Evolutionary conservation across 2,329 filamentous ascomycete genomes (phyloP).

Genomic region (Fusarium verrucosum): DNA sequence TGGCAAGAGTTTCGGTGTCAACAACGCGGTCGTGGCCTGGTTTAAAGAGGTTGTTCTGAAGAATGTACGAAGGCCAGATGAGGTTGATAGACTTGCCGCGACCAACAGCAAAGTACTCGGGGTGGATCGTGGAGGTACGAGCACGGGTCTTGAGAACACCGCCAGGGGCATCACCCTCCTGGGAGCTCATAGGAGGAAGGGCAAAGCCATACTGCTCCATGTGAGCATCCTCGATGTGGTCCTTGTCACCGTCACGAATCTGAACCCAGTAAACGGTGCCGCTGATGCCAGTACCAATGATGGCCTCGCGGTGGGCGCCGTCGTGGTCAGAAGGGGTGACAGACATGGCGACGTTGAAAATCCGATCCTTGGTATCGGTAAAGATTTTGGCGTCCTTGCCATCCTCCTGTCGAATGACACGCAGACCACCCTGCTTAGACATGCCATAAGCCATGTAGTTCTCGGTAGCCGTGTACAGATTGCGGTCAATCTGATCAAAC

Average conservation of each 20-base stretch:
- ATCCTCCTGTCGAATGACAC: slow-evolving; percentile 93
- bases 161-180: slow-evolving; percentile 90
- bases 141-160: slow-evolving; percentile 96
- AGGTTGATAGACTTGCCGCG: slow-evolving; percentile 96
- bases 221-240: slow-evolving; percentile 79
- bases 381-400: slow-evolving; percentile 93
- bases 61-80: slow-evolving; percentile 73
- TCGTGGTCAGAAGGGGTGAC: slow-evolving; percentile 67
- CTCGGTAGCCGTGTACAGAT: slow-evolving; percentile 86
- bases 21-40: slow-evolving; percentile 73
- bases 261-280: slow-evolving; percentile 97
- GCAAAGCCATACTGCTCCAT: slow-evolving; percentile 88
- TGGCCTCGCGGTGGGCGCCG: slow-evolving; percentile 74
- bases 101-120: slow-evolving; percentile 93
- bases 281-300: slow-evolving; percentile 92
- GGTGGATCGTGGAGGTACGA: slow-evolving; percentile 86
- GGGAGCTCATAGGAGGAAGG: slow-evolving; percentile 84
- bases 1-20: slow-evolving; percentile 86
- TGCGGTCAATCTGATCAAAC: slow-evolving; percentile 96
- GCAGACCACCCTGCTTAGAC: slow-evolving; percentile 90
- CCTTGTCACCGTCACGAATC: slow-evolving; percentile 78
- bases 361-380: slow-evolving; percentile 87
- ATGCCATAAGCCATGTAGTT: slow-evolving; percentile 95
- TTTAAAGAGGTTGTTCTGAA: slow-evolving; percentile 71
- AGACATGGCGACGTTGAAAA: slow-evolving; percentile 92